These are phyloP conservation scores for Phlyctochytrium bullatum DNA, from an alignment of 192 early-diverging fungal genomes.

Conservation along the genomic window DNA sequence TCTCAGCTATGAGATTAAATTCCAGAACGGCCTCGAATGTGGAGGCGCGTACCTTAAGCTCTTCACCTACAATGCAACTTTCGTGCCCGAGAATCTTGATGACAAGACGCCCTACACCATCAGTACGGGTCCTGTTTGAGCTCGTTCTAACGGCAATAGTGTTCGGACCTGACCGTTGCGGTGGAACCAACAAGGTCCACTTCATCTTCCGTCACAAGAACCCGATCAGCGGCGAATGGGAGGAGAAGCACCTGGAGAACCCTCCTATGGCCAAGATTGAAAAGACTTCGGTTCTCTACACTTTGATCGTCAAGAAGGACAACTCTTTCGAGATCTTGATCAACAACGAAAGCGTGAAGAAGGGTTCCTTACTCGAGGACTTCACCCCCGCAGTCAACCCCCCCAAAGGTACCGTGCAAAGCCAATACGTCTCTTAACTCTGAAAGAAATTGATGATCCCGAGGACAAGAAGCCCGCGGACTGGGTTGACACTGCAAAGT, in stretches of 20 bases:
- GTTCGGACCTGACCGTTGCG: conserved; percentile 98
- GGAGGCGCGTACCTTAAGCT: conserved; percentile 94
- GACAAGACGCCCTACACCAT: conserved; percentile 86
- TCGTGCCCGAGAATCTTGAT: conserved; percentile 67
- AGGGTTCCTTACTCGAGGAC: conserved; percentile 72
- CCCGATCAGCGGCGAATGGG: conserved; percentile 72
- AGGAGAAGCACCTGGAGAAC: conserved; percentile 83
- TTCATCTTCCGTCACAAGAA: conserved; percentile 92
- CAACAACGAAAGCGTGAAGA: conserved; percentile 61
- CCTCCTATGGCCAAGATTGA: conserved; percentile 68
- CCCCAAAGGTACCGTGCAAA: conserved; percentile 64
- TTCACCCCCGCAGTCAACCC: conserved; percentile 87
- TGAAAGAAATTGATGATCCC: conserved; percentile 50
- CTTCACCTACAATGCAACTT: conserved; percentile 60
- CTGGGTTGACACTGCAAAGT: conserved; percentile 83
- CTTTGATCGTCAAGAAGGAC: conserved; percentile 78
- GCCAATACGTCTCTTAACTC: background rate
- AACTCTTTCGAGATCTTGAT: conserved; percentile 77
- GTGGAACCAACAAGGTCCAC: conserved; percentile 84
- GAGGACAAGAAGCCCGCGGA: conserved; percentile 80
- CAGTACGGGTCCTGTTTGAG: conserved; percentile 34
- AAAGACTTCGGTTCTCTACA: conserved; percentile 74
- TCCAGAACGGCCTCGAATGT: conserved; percentile 81
- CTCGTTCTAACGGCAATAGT: conserved; percentile 40
- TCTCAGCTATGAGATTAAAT: conserved; percentile 79